These are phyloP conservation scores for Epichloe uncinata DNA, from an alignment of 2,329 filamentous ascomycete genomes.

Conservation along the genomic window DNA sequence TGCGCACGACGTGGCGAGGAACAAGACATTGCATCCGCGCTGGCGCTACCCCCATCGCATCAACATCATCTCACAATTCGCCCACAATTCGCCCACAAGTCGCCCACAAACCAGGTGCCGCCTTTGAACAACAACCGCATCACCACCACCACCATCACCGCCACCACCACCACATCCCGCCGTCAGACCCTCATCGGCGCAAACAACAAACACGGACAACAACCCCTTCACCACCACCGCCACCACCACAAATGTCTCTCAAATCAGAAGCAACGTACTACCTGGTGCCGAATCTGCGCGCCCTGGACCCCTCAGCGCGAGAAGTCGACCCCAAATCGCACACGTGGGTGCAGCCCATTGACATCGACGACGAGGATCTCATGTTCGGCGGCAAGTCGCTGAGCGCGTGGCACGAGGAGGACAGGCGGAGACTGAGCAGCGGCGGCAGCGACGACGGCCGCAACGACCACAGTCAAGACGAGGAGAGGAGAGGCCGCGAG, in stretches of 20 bases:
- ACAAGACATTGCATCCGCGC: not conserved
- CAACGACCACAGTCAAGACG: slow-evolving; percentile 21
- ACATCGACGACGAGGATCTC: slow-evolving; percentile 48
- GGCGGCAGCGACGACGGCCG: slow-evolving; percentile 19
- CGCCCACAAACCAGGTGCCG: not conserved
- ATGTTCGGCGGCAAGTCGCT: slow-evolving; percentile 48
- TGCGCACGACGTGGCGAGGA: not conserved
- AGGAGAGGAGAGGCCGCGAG: slow-evolving; percentile 8
- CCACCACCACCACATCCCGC: not conserved
- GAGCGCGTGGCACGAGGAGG: slow-evolving; percentile 46
- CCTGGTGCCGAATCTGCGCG: slow-evolving; percentile 20
- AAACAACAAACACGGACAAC: not conserved
- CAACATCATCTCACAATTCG: not conserved
- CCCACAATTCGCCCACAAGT: not conserved
- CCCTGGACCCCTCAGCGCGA: slow-evolving; percentile 19
- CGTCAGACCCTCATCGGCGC: not conserved
- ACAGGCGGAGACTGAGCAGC: slow-evolving; percentile 22
- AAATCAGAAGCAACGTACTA: slow-evolving; percentile 15
- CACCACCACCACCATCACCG: no score
- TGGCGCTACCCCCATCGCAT: slow-evolving; percentile 1
- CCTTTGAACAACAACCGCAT: not conserved
- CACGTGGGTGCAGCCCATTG: slow-evolving; percentile 38
- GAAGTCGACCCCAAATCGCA: slow-evolving; percentile 22
- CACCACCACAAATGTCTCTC: slow-evolving; percentile 6
- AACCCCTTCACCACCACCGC: not conserved